Evolutionary conservation across 2,329 filamentous ascomycete genomes (phyloP).

Genomic region (Penicillium sclerotiorum): DNA sequence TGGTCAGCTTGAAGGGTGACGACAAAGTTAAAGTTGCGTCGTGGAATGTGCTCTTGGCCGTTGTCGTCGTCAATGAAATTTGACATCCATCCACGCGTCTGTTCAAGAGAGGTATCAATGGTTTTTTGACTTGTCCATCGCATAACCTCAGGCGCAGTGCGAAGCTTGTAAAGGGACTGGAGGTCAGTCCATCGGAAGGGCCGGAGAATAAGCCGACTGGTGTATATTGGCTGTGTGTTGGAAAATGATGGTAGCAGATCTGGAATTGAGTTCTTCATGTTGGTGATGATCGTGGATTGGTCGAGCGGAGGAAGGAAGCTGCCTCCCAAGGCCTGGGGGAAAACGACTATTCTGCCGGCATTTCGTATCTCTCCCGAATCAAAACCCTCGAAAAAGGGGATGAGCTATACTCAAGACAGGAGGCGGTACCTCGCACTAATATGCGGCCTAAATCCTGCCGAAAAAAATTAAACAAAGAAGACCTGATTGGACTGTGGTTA

Average conservation of each 20-base stretch:
- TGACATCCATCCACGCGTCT: constrained; percentile 3
- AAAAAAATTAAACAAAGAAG: too few relatives aligned
- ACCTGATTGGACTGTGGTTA: too few relatives aligned
- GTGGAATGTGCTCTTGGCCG: not conserved
- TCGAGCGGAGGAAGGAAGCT: not conserved
- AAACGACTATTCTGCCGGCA: not conserved
- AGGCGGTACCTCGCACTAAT: not conserved
- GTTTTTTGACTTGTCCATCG: constrained; percentile 3
- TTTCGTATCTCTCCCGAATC: not conserved
- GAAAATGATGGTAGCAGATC: not conserved
- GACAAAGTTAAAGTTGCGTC: constrained; percentile 6
- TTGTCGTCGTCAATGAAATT: not conserved
- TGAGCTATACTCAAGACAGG: not conserved
- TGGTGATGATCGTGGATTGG: not conserved
- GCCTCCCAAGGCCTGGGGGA: too few relatives aligned
- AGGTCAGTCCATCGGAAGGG: constrained; percentile 5
- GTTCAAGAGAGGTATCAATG: not conserved
- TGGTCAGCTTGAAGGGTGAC: not conserved
- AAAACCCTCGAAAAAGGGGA: not conserved
- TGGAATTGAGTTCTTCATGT: not conserved
- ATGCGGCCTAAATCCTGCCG: not conserved
- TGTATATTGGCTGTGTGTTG: not conserved
- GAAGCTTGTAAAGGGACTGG: not conserved
- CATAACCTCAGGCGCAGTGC: constrained; percentile 1
- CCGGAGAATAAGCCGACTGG: not conserved